Base-by-base conservation (phyloP, 164 flowering plant genomes). In the Vitis cinerea region DNA sequence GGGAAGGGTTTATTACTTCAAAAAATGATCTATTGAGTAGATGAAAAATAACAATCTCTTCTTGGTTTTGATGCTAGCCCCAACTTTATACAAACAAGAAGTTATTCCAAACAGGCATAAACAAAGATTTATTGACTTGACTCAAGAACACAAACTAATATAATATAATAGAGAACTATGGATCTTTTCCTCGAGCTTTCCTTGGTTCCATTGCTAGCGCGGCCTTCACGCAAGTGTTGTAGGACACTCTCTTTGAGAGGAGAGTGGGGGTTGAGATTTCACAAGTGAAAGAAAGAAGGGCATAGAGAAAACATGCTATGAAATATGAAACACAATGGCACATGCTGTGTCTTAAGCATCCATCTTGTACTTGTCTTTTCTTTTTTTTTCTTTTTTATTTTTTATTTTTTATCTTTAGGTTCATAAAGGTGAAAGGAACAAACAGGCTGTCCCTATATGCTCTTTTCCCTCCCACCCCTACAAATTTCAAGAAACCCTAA, bases 261-360 rank as follows among this genome's bases (percentile, higher is more conserved):
- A 49, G 74, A 13, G 68, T 55, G 63, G 57, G 57, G 17, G 2
- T 0, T 59, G 19, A 58, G 12, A 60, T 60, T 60, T 61, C 17
- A 59, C 19, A 23, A 63, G 27, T 16, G 37, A 17, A 54, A 50
- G 2, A 29, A 10, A 29, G 66, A 57, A 66, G 61, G 16, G 72
- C 15, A 63, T 62, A 73, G 61, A 16, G 30, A 79, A 71, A 77
- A 81, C 79, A 79, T 83, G 83, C 73, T 78, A 76, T 68, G 71
- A 67, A 79, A 83, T 77, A 78, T 73, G 85, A 84, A 76, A 81
- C 83, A 84, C 78, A 80, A 68, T 50, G 64, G 71, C 85, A 76
- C 79, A 72, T 81, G 80, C 79, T 60, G 61, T 64, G 80, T 67
- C 73, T 17, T 13, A 49, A 66, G 74, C 75, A 71, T 68, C 74